phyloP scores from a whole-genome alignment of 2,329 filamentous ascomycete species.

The Dactylellina drechsleri region DNA sequence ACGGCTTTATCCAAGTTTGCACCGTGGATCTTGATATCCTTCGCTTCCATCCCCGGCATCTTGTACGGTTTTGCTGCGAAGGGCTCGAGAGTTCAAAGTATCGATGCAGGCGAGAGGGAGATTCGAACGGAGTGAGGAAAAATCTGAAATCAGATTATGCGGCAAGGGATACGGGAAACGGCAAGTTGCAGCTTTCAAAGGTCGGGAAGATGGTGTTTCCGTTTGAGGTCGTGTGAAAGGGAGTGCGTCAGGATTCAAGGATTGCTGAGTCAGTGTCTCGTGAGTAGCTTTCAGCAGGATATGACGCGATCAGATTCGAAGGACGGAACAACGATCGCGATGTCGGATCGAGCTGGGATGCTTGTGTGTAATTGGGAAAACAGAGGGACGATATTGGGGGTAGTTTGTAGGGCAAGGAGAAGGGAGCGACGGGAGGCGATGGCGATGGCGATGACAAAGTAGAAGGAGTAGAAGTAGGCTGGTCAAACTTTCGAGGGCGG shows the following conservation, averaged over 20 bases:
- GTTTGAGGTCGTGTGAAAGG: conserved; percentile 3
- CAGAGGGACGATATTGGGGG: background rate
- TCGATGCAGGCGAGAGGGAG: background rate
- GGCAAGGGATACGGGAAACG: conserved; percentile 1
- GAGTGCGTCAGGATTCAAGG: conserved; percentile 25
- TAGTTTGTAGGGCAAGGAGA: conserved; percentile 8
- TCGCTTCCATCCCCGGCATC: conserved; percentile 73
- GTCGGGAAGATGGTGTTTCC: conserved; percentile 16
- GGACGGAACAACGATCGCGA: conserved; percentile 4
- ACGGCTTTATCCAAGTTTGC: conserved; percentile 84
- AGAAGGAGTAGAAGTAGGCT: conserved; percentile 29
- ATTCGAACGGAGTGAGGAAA: conserved; percentile 1
- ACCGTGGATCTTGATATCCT: conserved; percentile 80
- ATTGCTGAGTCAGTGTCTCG: conserved; percentile 37
- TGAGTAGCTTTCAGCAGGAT: conserved; percentile 16
- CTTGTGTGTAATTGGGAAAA: background rate
- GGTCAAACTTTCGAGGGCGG: conserved; percentile 31
- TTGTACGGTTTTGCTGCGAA: conserved; percentile 1
- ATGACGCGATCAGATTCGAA: background rate
- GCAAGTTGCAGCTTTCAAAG: conserved; percentile 8
- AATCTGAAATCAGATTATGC: background rate
- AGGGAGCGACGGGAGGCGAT: conserved; percentile 5
- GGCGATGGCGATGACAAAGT: conserved; percentile 23
- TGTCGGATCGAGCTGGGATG: background rate
- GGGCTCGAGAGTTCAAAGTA: background rate